A percentile compares a stretch with the other conserved stretches of the same genome.
Conservation (phyloP, 2,329 filamentous ascomycete species). For the Arthroderma uncinatum region DNA sequence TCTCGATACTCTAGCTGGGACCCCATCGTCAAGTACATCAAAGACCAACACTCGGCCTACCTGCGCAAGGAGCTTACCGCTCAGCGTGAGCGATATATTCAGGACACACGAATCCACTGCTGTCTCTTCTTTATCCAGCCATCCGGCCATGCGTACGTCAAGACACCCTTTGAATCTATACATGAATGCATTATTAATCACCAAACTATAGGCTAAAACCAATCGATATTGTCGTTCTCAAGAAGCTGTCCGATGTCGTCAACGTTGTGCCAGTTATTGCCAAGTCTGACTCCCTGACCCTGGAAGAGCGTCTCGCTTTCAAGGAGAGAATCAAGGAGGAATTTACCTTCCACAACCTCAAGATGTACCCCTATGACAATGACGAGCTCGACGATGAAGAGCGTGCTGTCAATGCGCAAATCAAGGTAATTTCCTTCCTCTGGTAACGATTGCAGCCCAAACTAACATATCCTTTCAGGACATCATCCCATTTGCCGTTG, state of each 20-base stretch:
- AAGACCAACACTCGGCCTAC: conserved; percentile 99
- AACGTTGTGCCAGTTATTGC: conserved; percentile 98
- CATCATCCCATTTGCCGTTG: conserved; percentile 93
- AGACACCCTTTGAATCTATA: neutral
- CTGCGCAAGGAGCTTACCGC: conserved; percentile 98
- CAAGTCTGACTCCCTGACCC: conserved; percentile 90
- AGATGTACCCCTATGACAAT: conserved; percentile 99
- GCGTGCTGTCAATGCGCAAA: conserved; percentile 81
- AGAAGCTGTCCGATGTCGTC: conserved; percentile 98
- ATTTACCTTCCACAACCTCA: conserved; percentile 98
- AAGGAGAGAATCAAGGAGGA: conserved; percentile 99
- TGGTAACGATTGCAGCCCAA: neutral
- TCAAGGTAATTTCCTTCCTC: conserved; percentile 58
- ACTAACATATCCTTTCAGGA: conserved; percentile 44
- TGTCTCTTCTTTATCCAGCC: conserved; percentile 99
- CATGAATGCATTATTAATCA: conserved; percentile 5
- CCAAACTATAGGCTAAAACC: conserved; percentile 59
- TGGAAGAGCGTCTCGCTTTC: conserved; percentile 91
- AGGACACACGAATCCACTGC: conserved; percentile 98
- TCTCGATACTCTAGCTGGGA: conserved; percentile 56
- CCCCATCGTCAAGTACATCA: conserved; percentile 99
- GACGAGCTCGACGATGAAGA: conserved; percentile 98
- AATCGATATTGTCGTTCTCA: conserved; percentile 97
- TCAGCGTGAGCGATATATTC: conserved; percentile 97
- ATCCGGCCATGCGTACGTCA: conserved; percentile 68